Base-by-base conservation (phyloP, 345 rosid genomes). In the Ceriops decandra region DNA sequence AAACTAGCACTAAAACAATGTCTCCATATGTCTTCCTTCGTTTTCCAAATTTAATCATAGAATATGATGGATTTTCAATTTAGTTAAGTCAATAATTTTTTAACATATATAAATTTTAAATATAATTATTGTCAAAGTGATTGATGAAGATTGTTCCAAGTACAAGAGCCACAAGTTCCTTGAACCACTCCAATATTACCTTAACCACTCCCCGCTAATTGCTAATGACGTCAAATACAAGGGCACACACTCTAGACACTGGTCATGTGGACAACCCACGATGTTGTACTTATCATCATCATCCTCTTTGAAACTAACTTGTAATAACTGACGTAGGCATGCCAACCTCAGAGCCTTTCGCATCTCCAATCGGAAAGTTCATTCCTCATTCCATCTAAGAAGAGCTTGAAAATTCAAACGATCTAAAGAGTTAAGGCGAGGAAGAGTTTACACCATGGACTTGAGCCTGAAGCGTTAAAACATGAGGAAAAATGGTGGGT, bases 221-320 rank as follows among this genome's bases (percentile, higher is more conserved):
- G 20, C 47, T 60, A 42, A 54, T 66, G 74, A 66, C 80, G 72
- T 30, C 35, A 58, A 74, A 63, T 7, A 21, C 57, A 24, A 36
- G 65, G 53, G 60, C 78, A 58, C 78, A 58, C n/a, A 60, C 3
- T 54, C 46, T 33, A 66, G 57, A 60, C 47, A 72, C 46, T 38
- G 60, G 64, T 52, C 57, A 57, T 52, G 77, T 76, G 69, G 73
- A 73, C 64, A 66, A 69, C 74, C 75, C 63, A 62, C 72, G 7
- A 68, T 58, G 71, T 79, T 58, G 64, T 42, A 62, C 65, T 68
- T 53, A 62, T 65, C 74, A 72, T 68, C 70, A 66, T 74, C 31
- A 46, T 66, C 60, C 7, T 69, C 66, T 76, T 76, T 70, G 72
- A 67, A 72, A 69, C 71, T 66, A 66, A 66, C 77, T 24, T 56